Percentiles rank a stretch among this genome's conserved stretches.
These are phyloP conservation scores for Aureobasidium leucospermi DNA, from an alignment of 2,329 filamentous ascomycete genomes.

Conservation along the genomic window DNA sequence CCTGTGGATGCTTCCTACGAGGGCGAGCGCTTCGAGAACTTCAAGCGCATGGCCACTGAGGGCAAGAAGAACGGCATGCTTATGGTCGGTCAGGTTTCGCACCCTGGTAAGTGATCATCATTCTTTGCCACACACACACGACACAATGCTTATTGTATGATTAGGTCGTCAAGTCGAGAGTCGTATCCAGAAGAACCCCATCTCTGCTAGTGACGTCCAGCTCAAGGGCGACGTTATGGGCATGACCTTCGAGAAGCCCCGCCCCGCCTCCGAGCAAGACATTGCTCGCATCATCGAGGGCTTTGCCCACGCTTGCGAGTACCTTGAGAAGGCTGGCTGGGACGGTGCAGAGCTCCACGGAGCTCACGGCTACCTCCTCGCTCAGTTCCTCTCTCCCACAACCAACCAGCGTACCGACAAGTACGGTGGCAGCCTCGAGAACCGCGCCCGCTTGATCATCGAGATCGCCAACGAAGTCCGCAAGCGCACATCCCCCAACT, in stretches of 20 bases:
- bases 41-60: slow-evolving; percentile 48
- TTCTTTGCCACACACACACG: too few relatives aligned
- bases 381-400: slow-evolving; percentile 36
- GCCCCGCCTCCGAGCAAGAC: slow-evolving; percentile 46
- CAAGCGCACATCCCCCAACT: slow-evolving; percentile 28
- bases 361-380: slow-evolving; percentile 35
- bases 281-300: slow-evolving; percentile 52
- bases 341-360: slow-evolving; percentile 43
- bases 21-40: slow-evolving; percentile 54
- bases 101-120: slow-evolving; percentile 34
- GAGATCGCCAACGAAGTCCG: slow-evolving; percentile 35
- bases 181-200: slow-evolving; percentile 42
- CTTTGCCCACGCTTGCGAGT: slow-evolving; percentile 56
- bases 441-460: slow-evolving; percentile 35
- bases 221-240: slow-evolving; percentile 38
- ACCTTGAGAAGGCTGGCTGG: slow-evolving; percentile 54
- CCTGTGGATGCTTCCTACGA: slow-evolving; percentile 43
- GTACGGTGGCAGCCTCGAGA: slow-evolving; percentile 38
- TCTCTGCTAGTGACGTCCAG: slow-evolving; percentile 46
- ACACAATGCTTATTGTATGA: not conserved
- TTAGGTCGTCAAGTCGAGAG: slow-evolving; percentile 46
- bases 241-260: slow-evolving; percentile 47
- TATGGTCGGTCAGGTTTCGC: slow-evolving; percentile 54
- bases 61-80: slow-evolving; percentile 52
- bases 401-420: slow-evolving; percentile 38